Conservation (phyloP, 2,329 filamentous ascomycete genomes). For the Hypomyces perniciosus region DNA sequence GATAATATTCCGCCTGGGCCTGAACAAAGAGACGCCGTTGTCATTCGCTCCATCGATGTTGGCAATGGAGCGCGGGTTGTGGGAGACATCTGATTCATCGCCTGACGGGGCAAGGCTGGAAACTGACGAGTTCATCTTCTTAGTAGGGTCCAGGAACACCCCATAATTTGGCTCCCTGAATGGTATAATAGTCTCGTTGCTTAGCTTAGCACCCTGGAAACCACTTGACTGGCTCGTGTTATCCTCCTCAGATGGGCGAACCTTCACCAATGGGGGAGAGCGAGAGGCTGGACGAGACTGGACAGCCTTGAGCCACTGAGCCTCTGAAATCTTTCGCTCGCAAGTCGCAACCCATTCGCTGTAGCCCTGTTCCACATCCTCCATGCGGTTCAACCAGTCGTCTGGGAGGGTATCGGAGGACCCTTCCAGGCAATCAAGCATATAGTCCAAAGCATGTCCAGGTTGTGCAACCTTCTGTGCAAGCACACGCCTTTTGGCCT, state of each 20-base stretch:
- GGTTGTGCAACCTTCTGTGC: constrained; percentile 63
- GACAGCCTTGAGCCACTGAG: constrained; percentile 42
- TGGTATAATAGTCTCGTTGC: background rate
- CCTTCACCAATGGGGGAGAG: constrained; percentile 15
- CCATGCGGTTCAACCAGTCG: constrained; percentile 80
- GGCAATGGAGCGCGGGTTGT: background rate
- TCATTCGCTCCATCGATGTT: constrained; percentile 1
- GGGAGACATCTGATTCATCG: background rate
- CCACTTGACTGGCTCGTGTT: background rate
- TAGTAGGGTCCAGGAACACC: constrained; percentile 5
- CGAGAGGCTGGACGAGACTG: constrained; percentile 13
- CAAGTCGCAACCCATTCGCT: constrained; percentile 74
- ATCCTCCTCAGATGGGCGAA: background rate
- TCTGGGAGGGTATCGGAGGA: constrained; percentile 78
- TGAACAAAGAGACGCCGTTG: background rate
- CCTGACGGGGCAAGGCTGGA: background rate
- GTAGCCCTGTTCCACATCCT: constrained; percentile 70
- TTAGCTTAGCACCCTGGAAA: background rate
- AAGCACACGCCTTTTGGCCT: constrained; percentile 57
- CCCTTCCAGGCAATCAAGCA: constrained; percentile 84
- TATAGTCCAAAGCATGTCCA: constrained; percentile 70
- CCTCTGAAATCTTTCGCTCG: constrained; percentile 65
- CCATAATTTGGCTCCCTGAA: constrained; percentile 3
- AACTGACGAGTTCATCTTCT: constrained; percentile 3
- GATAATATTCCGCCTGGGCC: background rate